Evolutionary conservation across 2,329 filamentous ascomycete species (phyloP).

Genomic region (Elsinoe batatas): DNA sequence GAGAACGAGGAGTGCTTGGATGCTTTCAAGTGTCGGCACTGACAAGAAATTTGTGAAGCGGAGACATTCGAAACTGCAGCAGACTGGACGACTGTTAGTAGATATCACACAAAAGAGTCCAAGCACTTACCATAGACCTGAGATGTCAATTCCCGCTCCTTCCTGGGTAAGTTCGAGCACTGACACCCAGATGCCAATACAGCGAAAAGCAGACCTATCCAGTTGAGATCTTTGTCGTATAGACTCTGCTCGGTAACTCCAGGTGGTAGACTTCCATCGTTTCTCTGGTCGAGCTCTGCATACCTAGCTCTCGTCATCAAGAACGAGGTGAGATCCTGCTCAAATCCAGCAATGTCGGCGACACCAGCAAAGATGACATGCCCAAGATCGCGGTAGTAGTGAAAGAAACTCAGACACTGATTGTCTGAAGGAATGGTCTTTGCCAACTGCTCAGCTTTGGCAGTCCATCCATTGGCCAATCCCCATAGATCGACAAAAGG

Average conservation of each 20-base stretch:
- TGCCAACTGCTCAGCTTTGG: slow-evolving; percentile 48
- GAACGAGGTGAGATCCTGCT: slow-evolving; percentile 45
- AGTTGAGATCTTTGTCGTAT: slow-evolving; percentile 49
- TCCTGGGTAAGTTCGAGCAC: slow-evolving; percentile 47
- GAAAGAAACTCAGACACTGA: slow-evolving; percentile 49
- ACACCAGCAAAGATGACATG: slow-evolving; percentile 53
- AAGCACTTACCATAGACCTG: slow-evolving; percentile 48
- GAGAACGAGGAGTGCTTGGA: slow-evolving; percentile 52
- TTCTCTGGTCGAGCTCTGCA: background rate
- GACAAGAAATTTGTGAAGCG: slow-evolving; percentile 56
- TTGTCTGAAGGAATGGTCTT: slow-evolving; percentile 49
- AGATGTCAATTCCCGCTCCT: slow-evolving; percentile 52
- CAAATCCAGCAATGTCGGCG: slow-evolving; percentile 46
- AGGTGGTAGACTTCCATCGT: slow-evolving; percentile 23
- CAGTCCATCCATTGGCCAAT: slow-evolving; percentile 47
- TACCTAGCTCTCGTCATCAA: slow-evolving; percentile 40
- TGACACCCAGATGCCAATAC: slow-evolving; percentile 54
- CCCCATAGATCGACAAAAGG: slow-evolving; percentile 57
- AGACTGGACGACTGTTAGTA: slow-evolving; percentile 37
- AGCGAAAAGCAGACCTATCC: slow-evolving; percentile 51
- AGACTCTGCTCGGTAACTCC: slow-evolving; percentile 45
- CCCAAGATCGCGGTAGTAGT: slow-evolving; percentile 48
- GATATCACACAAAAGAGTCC: background rate
- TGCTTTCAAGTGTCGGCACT: slow-evolving; percentile 50
- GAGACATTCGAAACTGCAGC: slow-evolving; percentile 55